These are phyloP conservation scores for Aureobasidium melanogenum DNA, from an alignment of 2,329 filamentous ascomycete species.

Conservation along the genomic window DNA sequence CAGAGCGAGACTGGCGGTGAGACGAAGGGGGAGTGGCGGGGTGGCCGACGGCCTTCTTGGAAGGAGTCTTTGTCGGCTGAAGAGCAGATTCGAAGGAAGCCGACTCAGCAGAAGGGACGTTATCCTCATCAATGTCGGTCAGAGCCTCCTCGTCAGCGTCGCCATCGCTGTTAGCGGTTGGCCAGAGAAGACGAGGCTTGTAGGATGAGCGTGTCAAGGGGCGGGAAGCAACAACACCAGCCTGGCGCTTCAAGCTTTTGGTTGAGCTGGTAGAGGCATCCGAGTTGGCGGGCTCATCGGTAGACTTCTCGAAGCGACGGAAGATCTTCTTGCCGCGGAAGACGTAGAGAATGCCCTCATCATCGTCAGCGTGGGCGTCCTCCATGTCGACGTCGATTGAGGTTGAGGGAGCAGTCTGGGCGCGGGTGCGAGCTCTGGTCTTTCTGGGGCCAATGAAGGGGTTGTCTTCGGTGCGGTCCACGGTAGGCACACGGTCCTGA, in stretches of 20 bases:
- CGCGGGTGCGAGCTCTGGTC: conserved; percentile 29
- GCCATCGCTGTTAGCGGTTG: conserved; percentile 30
- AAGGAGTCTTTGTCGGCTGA: conserved; percentile 18
- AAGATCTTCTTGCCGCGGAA: conserved; percentile 78
- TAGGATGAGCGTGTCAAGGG: conserved; percentile 59
- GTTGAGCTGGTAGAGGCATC: conserved; percentile 13
- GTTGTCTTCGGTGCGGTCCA: conserved; percentile 59
- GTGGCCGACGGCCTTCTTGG: conserved; percentile 30
- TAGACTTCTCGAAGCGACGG: conserved; percentile 51
- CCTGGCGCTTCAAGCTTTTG: conserved; percentile 26
- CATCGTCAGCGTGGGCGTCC: conserved; percentile 54
- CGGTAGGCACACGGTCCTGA: conserved; percentile 62
- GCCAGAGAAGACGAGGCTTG: conserved; percentile 65
- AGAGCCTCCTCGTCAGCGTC: conserved; percentile 52
- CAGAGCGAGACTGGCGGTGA: conserved; percentile 50
- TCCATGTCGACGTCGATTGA: conserved; percentile 49
- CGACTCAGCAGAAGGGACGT: conserved; percentile 16
- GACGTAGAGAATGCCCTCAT: conserved; percentile 60
- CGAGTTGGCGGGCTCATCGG: conserved; percentile 28
- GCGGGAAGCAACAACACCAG: conserved; percentile 32
- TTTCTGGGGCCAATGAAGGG: conserved; percentile 53
- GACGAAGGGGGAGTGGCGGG: conserved; percentile 57
- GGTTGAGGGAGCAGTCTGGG: conserved; percentile 39
- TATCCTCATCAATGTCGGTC: conserved; percentile 39
- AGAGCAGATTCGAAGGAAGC: conserved; percentile 16